A percentile compares a stretch with the other conserved stretches of the same genome.
Conservation (phyloP, 805 yeast genomes). For the Yarrowia alimentaria region DNA sequence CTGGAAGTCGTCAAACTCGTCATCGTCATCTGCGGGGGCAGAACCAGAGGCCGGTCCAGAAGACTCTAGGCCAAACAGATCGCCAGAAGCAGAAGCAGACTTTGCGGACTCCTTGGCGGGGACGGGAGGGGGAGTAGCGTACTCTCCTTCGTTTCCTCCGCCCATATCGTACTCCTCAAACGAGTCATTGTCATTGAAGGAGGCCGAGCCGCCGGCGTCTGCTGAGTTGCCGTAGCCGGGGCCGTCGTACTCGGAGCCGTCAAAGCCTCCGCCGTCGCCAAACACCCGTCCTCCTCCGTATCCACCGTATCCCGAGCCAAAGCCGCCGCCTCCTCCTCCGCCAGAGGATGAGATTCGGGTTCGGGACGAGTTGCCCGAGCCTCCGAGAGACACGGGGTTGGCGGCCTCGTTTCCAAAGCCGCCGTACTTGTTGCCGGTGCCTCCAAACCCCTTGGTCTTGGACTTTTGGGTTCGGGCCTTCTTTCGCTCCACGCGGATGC, state of each 20-base stretch:
- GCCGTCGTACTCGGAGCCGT: conserved; percentile 40
- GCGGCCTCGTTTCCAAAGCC: conserved; percentile 41
- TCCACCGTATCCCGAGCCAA: conserved; percentile 34
- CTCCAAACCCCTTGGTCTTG: conserved; percentile 57
- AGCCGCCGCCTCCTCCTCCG: too few species aligned
- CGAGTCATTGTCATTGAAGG: conserved; percentile 36
- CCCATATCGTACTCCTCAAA: conserved; percentile 44
- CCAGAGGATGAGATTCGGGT: conserved; percentile 27
- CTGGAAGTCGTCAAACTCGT: conserved; percentile 65
- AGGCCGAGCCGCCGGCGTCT: conserved; percentile 10
- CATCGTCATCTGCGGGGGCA: conserved; percentile 46
- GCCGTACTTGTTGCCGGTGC: conserved; percentile 40
- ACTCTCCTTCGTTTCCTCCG: conserved; percentile 20
- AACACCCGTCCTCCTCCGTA: conserved; percentile 40
- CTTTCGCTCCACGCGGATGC: conserved; percentile 79
- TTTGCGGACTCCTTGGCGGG: conserved; percentile 26
- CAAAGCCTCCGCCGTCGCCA: conserved; percentile 46
- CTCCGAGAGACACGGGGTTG: conserved; percentile 31
- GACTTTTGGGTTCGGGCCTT: conserved; percentile 83
- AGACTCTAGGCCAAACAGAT: conserved; percentile 31
- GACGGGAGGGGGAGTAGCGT: conserved; percentile 22
- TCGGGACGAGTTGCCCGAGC: conserved; percentile 28
- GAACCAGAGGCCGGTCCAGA: conserved; percentile 21
- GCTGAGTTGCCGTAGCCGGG: conserved; percentile 33
- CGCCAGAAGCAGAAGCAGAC: too few species aligned